phyloP scores from a whole-genome alignment of 2,329 filamentous ascomycete genomes.

The Diaporthe destruens region DNA sequence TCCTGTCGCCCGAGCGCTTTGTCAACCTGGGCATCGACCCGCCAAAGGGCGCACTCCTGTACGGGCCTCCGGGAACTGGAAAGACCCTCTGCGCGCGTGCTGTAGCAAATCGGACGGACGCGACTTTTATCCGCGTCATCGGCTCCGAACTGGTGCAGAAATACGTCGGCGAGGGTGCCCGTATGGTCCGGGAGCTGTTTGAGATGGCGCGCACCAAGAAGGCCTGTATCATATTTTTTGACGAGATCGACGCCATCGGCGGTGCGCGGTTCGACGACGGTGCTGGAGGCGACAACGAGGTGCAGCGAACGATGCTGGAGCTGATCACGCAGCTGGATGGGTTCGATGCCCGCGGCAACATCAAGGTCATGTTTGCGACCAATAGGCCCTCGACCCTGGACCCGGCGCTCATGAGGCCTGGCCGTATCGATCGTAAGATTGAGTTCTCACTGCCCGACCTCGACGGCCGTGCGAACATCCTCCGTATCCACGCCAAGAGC shows the following conservation, averaged over 20 bases:
- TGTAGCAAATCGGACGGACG: constrained; percentile 97
- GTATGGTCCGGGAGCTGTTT: constrained; percentile 98
- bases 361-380: constrained; percentile 99
- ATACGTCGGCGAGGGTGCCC: constrained; percentile 96
- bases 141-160: constrained; percentile 98
- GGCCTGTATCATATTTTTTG: constrained; percentile 99
- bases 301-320: constrained; percentile 97
- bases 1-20: constrained; percentile 95
- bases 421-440: constrained; percentile 98
- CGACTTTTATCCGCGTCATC: constrained; percentile 98
- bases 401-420: constrained; percentile 96
- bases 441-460: constrained; percentile 98
- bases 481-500: constrained; percentile 98
- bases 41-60: constrained; percentile 95
- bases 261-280: constrained; percentile 97
- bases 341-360: constrained; percentile 96
- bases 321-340: constrained; percentile 97
- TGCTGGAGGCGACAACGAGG: constrained; percentile 96
- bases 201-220: constrained; percentile 99
- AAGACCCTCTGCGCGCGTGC: constrained; percentile 98
- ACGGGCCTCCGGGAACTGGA: constrained; percentile 97
- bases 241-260: constrained; percentile 97
- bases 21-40: constrained; percentile 99
- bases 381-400: constrained; percentile 96
- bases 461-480: constrained; percentile 96